Base-by-base conservation (phyloP, 2,329 filamentous ascomycete species). In the Monosporascus sp. region DNA sequence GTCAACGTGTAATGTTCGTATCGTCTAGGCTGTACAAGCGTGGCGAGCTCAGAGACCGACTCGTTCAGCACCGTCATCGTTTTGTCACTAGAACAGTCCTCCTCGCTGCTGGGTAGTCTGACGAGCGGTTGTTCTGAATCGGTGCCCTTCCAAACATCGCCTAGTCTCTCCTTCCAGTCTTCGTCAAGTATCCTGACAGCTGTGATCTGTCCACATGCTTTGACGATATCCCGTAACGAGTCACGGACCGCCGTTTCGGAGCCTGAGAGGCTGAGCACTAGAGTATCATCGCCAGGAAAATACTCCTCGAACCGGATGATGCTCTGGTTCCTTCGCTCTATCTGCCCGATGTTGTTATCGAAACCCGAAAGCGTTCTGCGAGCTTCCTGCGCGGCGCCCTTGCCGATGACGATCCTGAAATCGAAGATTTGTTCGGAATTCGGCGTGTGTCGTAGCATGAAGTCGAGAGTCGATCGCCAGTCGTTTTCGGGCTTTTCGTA, bases 371-470 rank as follows among this genome's bases (percentile, higher is more conserved):
- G 55, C 2, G 51, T 11, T 27, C 53, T 41, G 6, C 56, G 60
- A n/a, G 63, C 59, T 43, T 63, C 55, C 17, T 54, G 57, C 6
- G 62, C 60, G 14, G 58, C 53, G n/a, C 47, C 54, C 45, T 47
- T 63, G 18, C 62, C 62, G 27, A 68, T 58, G n/a, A 58, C 52
- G 8, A 67, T 55, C 38, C 60, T 63, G 51, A 68, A 64, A 52
- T 65, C 51, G 27, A 64, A 48, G 35, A 56, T 51, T 37, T 61
- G 53, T 15, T 57, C 61, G 14, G 60, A 57, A 6, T 56, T 53
- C 8, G 55, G 61, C 14, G 64, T 67, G 44, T 66, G 51, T 37
- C 58, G 58, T 6, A 61, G 44, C 58, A 68, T 60, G 18, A 63
- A 59, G 25, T 56, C 43, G 38, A 66, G 38, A 3, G 61, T 61